A percentile compares a stretch with the other conserved stretches of the same genome.
Conservation (phyloP, 768 basidiomycete species). For the Xerocomus brunneocitrinus region DNA sequence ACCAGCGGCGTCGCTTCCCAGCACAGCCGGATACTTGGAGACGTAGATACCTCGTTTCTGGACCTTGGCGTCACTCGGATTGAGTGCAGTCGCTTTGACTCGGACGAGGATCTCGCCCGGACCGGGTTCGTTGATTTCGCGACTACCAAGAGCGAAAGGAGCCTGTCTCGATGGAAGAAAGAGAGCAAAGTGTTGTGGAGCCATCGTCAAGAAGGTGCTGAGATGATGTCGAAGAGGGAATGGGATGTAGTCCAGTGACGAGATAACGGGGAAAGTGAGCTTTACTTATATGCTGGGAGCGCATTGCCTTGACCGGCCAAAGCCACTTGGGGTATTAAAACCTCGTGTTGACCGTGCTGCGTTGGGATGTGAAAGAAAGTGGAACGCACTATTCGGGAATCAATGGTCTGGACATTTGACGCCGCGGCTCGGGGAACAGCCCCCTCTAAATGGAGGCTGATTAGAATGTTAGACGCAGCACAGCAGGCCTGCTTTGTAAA, state of each 20-base stretch:
- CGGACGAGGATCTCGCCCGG: conserved; percentile 47
- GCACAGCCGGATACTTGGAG: conserved; percentile 40
- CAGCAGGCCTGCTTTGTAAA: conserved; percentile 20
- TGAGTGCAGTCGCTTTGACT: conserved; percentile 44
- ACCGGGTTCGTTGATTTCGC: conserved; percentile 39
- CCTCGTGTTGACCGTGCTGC: conserved; percentile 34
- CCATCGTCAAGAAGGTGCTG: conserved; percentile 17
- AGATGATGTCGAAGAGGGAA: conserved; percentile 10
- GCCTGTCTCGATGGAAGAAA: conserved; percentile 31
- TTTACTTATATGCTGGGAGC: conserved; percentile 27
- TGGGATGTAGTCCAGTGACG: conserved; percentile 13
- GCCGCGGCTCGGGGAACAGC: conserved; percentile 32
- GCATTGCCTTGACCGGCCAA: conserved; percentile 28
- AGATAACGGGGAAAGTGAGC: conserved; percentile 16
- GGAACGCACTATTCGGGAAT: conserved; percentile 26
- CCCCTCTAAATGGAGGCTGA: conserved; percentile 28
- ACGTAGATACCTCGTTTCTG: conserved; percentile 38
- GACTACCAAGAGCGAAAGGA: conserved; percentile 32
- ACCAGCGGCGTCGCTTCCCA: conserved; percentile 50
- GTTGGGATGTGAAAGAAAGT: conserved; percentile 26
- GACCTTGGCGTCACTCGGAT: conserved; percentile 53
- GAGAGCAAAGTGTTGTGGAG: conserved; percentile 27
- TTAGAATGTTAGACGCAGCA: conserved; percentile 28
- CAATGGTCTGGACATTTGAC: conserved; percentile 29
- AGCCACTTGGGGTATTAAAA: conserved; percentile 27